Evolutionary conservation across 805 yeast species (phyloP).

Genomic region (Tetrapisispora namnaoensis): DNA sequence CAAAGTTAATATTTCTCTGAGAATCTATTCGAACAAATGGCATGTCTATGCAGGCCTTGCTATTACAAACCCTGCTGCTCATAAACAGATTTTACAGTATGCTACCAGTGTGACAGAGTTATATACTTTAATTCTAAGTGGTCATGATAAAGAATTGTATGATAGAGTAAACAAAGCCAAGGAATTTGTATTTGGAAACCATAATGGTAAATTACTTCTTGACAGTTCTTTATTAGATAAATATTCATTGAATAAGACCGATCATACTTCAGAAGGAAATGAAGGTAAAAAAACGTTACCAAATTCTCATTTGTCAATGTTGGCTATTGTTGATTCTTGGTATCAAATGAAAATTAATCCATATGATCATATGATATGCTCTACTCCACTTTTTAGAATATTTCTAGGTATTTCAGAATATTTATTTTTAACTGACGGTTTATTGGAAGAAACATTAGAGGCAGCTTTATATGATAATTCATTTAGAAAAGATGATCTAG

Average conservation of each 20-base stretch:
- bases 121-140: conserved; percentile 72
- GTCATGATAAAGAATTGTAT: conserved; percentile 46
- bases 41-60: conserved; percentile 98
- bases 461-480: conserved; percentile 57
- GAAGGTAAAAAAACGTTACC: conserved; percentile 31
- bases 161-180: conserved; percentile 57
- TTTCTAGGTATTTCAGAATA: conserved; percentile 92
- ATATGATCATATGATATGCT: conserved; percentile 92
- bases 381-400: conserved; percentile 87
- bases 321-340: conserved; percentile 95
- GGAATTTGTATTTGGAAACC: conserved; percentile 62
- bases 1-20: conserved; percentile 80
- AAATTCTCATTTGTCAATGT: conserved; percentile 79
- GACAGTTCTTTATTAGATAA: conserved; percentile 73
- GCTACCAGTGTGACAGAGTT: conserved; percentile 76
- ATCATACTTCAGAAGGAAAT: conserved; percentile 15
- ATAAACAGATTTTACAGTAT: conserved; percentile 81
- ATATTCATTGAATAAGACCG: conserved; percentile 64
- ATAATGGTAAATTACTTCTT: conserved; percentile 49
- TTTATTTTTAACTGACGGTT: conserved; percentile 71
- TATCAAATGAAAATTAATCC: conserved; percentile 74
- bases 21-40: conserved; percentile 92
- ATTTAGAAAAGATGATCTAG: conserved; percentile 83
- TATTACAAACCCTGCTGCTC: conserved; percentile 91
- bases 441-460: conserved; percentile 69